Base-by-base conservation (phyloP, 2,329 filamentous ascomycete species). In the Verticillium albo-atrum region DNA sequence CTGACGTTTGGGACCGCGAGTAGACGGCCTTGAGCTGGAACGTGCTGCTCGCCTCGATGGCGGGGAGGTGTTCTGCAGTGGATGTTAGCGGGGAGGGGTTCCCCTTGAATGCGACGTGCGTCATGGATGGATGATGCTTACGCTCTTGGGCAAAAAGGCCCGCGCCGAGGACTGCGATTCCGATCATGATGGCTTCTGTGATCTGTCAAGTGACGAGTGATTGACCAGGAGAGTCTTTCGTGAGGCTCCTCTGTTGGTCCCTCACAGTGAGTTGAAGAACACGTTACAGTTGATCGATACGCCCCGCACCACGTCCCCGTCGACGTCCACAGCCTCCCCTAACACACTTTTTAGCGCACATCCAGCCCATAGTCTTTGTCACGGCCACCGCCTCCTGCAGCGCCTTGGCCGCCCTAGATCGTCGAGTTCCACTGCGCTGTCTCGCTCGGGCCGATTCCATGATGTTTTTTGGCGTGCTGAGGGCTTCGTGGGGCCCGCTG, bases 21-120 rank as follows among this genome's bases (percentile, higher is more conserved):
- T 87, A 91, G 64, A 89, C 77, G 25, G 86, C 86, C 72, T 85
- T 88, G 64, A 91, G 79, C 14, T 73, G 71, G 12, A 89, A 73
- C 37, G 68, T 58, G 9, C 77, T 68, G 58, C 74, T 78, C 28
- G 81, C 78, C 64, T 82, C 74, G 57, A 90, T 81, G 52, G 87
- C 88, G 14, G 88, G 88, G 42, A 57, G 26, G 55, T 57, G 55
- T 57, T 57, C 55, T 57, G 27, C 17, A 23, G 26, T 27, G 20
- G 25, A 23, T 17, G 35, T 15, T 15, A 28, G 35, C 54, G 10
- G 10, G 27, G n/a, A n/a, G 26, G 25, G 26, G 52, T 54, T n/a
- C 23, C 6, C n/a, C 3, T 25, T 50, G n/a, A n/a, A n/a, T n/a
- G n/a, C n/a, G n/a, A n/a, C 17, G 42, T 17, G 42, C n/a, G 42